Evolutionary conservation across 192 early-diverging fungal species (phyloP), one percentile per base, ranked within the genome.

Genomic region (Rhizophagus prolifer): DNA sequence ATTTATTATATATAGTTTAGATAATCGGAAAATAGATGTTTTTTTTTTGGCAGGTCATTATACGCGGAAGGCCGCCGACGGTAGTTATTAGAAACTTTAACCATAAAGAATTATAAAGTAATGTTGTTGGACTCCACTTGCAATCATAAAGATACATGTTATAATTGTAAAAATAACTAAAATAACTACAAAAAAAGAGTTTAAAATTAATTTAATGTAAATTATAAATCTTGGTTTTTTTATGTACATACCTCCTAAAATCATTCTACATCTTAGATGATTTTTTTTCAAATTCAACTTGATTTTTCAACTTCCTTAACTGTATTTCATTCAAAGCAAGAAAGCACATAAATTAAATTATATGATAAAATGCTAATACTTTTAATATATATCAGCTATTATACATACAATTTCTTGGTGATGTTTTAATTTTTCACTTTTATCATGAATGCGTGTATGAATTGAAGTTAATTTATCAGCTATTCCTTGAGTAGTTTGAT

Each of bases 201-300:
- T 44, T 44, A 44, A 2, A 12, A 44, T 44, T 44, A 44, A 12
- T 44, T 44, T 12, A 44, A 12, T 44, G 10, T 44, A 12, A 5
- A 38, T 38, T 8, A 44, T 12, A 10, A 12, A 12, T 44, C 10
- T 44, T 9, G 12, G 1, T 44, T 44, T 44, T n/a, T 44, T 44
- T 44, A 54, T 21, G 4, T 16, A 21, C 50, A 21, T 67, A 74
- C 72, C 72, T 61, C 58, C 72, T 41, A 74, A 38, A n/a, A 74
- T 14, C 6, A 58, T 74, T 62, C 47, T 28, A 63, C 34, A 74
- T 41, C 10, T 61, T 74, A 14, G 23, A 58, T 2, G 58, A 38
- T 19, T 4, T 59, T 30, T 74, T 74, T 62, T 63, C 38, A 21
- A 36, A n/a, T 63, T 74, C 72, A 34, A 74, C 60, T 74, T 62